A percentile compares a stretch with the other conserved stretches of the same genome.
Evolutionary conservation across 2,329 filamentous ascomycete species (phyloP).

Genomic region (Arachnomyces sp.): DNA sequence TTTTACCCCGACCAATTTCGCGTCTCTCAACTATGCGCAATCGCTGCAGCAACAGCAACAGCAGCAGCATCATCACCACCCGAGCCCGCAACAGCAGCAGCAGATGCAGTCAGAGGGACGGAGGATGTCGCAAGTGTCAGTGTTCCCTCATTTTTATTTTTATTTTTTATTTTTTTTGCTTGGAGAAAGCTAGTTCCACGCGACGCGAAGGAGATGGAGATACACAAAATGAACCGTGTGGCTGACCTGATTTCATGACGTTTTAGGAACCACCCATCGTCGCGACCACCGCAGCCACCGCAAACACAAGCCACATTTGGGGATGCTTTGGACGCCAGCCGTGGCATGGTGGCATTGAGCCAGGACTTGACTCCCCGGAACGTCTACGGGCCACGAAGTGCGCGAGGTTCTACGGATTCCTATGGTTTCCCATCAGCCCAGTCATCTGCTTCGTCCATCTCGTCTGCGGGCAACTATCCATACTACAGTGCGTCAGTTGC

Average conservation of each 20-base stretch:
- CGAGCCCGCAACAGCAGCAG: constrained; percentile 32
- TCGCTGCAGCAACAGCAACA: constrained; percentile 45
- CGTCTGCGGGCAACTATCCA: constrained; percentile 69
- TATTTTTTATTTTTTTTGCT: neutral
- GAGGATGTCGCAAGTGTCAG: constrained; percentile 80
- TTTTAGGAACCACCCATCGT: no score
- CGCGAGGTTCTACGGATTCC: constrained; percentile 69
- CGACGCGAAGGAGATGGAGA: no score
- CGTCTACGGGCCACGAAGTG: constrained; percentile 66
- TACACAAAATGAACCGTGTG: no score
- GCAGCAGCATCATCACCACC: constrained; percentile 50
- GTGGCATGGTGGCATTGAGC: constrained; percentile 92
- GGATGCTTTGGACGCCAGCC: constrained; percentile 84
- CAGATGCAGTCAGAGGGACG: constrained; percentile 47
- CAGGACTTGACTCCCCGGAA: constrained; percentile 84
- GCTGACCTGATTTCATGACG: no score
- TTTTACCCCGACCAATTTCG: constrained; percentile 65
- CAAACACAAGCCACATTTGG: constrained; percentile 59
- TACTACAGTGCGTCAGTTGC: constrained; percentile 77
- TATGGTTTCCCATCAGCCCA: constrained; percentile 85
- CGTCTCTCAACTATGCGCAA: constrained; percentile 66
- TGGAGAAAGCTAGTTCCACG: no score
- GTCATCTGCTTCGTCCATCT: constrained; percentile 92
- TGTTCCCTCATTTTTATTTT: constrained; percentile 28
- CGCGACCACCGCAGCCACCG: constrained; percentile 18